Base-by-base conservation (phyloP, 2,329 filamentous ascomycete species). In the Seiridium cupressi region DNA sequence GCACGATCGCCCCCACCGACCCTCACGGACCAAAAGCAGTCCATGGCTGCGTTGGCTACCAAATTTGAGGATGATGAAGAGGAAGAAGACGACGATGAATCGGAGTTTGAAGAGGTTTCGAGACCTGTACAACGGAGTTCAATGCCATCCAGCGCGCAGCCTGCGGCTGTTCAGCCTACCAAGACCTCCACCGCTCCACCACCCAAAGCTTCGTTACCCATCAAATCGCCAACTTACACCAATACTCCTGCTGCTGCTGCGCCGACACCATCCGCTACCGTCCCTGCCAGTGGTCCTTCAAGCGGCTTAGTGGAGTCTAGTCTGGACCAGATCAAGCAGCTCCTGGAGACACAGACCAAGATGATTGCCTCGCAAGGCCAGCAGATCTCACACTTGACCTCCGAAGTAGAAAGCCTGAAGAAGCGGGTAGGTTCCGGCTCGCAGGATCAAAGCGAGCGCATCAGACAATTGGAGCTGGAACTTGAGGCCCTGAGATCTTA, bases 31-130 rank as follows among this genome's bases (percentile, higher is more conserved):
- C 94, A 97, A 78, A 93, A 95, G 74, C 85, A 85, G 35, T 96
- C 92, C 10, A 95, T 97, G 76, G 86, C 92, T 26, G 87, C 87
- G 59, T 89, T 95, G 82, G 93, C 93, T 8, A 88, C 85, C 73
- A 96, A 91, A 76, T 97, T 91, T 76, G 89, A 92, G 67, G 93
- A 96, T 72, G 81, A 89, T 54, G 81, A 84, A 31, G 79, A 80
- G 34, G 85, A 88, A 34, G 69, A 88, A 34, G 69, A 77, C 31
- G 86, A 88, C 51, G 89, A 91, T 60, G 83, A 84, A 35, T 94
- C 91, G 1, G 92, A 89, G 76, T 97, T 97, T 66, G 93, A 97
- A 72, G 92, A 97, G 71, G 84, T 95, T 38, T 76, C 89, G 38
- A 92, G 92, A 71, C 91, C 92, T 26, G 78, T 85, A 9, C 89